A percentile compares a stretch with the other conserved stretches of the same genome.
Evolutionary conservation across 768 basidiomycete species (phyloP).

Genomic region (Suillus alpinus): DNA sequence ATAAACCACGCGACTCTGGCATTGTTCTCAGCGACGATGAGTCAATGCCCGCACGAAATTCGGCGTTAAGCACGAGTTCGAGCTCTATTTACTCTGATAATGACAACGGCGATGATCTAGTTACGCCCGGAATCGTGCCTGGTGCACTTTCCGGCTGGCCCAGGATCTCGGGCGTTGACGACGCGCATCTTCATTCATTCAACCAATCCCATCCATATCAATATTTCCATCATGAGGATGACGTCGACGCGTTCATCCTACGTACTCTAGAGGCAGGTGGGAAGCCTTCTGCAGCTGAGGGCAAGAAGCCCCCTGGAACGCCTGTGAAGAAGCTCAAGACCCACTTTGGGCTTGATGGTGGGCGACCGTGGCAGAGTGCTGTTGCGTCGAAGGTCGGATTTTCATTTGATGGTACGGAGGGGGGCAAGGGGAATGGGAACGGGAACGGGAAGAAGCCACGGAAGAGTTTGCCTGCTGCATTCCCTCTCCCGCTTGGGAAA

Average conservation of each 20-base stretch:
- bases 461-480: constrained; percentile 75
- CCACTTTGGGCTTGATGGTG: constrained; percentile 45
- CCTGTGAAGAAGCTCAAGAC: constrained; percentile 77
- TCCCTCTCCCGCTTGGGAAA: constrained; percentile 43
- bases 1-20: constrained; percentile 67
- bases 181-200: constrained; percentile 19
- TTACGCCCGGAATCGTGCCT: constrained; percentile 64
- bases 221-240: constrained; percentile 28
- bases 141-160: constrained; percentile 64
- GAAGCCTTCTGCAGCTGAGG: constrained; percentile 41
- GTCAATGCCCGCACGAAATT: constrained; percentile 51
- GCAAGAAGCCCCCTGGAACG: constrained; percentile 72
- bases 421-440: constrained; percentile 29
- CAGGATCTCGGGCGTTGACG: constrained; percentile 40
- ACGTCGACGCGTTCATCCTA: constrained; percentile 71
- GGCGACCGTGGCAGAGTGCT: constrained; percentile 80
- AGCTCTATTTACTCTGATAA: constrained; percentile 56
- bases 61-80: constrained; percentile 45
- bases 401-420: constrained; percentile 41
- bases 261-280: constrained; percentile 60
- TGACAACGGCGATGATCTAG: constrained; percentile 54
- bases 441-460: constrained; percentile 47
- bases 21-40: constrained; percentile 64
- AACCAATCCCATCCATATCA: constrained; percentile 3
- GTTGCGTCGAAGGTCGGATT: constrained; percentile 64